Conservation (phyloP, 306 rosid genomes). For the Neltuma alba region DNA sequence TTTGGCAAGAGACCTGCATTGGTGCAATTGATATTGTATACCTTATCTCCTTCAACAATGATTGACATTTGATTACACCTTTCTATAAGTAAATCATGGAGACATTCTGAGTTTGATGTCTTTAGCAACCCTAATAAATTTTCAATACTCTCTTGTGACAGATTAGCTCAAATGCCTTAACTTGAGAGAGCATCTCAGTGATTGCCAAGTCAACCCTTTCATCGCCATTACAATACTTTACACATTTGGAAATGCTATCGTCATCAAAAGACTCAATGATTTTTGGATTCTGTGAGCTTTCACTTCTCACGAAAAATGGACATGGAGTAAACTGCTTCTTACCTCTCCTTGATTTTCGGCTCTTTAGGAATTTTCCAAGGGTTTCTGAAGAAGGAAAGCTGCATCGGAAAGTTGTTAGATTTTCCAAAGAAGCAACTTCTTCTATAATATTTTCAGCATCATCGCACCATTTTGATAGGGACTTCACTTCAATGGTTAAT, state of each 20-base stretch:
- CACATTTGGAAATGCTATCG: background rate
- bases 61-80: background rate
- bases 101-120: background rate
- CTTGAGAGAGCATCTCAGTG: background rate
- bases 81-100: slow-evolving; percentile 12
- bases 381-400: slow-evolving; percentile 11
- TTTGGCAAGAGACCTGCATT: slow-evolving; percentile 22
- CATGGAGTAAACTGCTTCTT: background rate
- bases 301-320: background rate
- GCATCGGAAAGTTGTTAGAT: slow-evolving; percentile 24
- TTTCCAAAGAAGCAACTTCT: slow-evolving; percentile 38
- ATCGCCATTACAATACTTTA: slow-evolving; percentile 4
- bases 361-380: background rate
- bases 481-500: slow-evolving; percentile 31
- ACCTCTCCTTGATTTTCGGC: background rate
- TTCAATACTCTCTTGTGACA: background rate
- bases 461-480: background rate
- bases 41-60: slow-evolving; percentile 11
- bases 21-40: background rate
- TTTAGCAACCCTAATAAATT: background rate
- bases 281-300: background rate
- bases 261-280: slow-evolving; percentile 16
- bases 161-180: slow-evolving; percentile 13
- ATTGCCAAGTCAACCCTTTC: background rate
- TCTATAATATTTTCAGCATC: background rate